phyloP scores from a whole-genome alignment of 768 basidiomycete genomes.

The Xerocomus potaroensis region DNA sequence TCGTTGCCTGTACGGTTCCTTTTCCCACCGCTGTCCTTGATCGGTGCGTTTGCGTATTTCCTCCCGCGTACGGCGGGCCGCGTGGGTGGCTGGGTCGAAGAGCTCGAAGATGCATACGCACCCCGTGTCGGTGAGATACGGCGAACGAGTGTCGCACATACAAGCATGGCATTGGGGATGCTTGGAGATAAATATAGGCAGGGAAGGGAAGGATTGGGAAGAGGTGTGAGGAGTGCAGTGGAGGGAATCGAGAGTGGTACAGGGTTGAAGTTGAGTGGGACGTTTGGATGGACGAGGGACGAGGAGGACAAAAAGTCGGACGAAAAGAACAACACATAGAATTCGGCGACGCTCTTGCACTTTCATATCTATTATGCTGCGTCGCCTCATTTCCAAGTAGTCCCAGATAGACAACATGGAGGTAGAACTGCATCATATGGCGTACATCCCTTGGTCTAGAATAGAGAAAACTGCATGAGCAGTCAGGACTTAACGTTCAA shows the following conservation, averaged over 20 bases:
- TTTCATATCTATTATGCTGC: too few relatives aligned
- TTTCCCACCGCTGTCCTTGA: slow-evolving; percentile 72
- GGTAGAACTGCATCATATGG: too few relatives aligned
- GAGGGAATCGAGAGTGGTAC: slow-evolving; percentile 62
- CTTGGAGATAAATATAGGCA: slow-evolving; percentile 47
- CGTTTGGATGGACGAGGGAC: slow-evolving; percentile 40
- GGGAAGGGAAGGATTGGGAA: slow-evolving; percentile 42
- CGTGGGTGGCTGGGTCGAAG: slow-evolving; percentile 57
- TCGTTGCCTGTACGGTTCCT: slow-evolving; percentile 60
- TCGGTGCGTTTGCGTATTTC: slow-evolving; percentile 74
- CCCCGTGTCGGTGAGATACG: slow-evolving; percentile 70
- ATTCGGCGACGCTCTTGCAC: not conserved
- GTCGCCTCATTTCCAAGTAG: too few relatives aligned
- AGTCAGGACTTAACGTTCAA: too few relatives aligned
- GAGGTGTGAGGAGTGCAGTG: slow-evolving; percentile 44
- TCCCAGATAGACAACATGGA: too few relatives aligned
- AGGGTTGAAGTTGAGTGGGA: slow-evolving; percentile 67
- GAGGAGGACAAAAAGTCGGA: slow-evolving; percentile 14
- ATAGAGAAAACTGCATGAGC: not conserved
- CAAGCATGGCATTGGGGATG: slow-evolving; percentile 54
- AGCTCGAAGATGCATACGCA: slow-evolving; percentile 66
- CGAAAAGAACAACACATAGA: slow-evolving; percentile 15
- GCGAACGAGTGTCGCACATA: slow-evolving; percentile 57
- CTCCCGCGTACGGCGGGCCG: slow-evolving; percentile 79
- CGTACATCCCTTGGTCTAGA: too few relatives aligned